A percentile compares a stretch with the other conserved stretches of the same genome.
These are phyloP conservation scores for Pseudopyricularia javanii DNA, from an alignment of 2,329 filamentous ascomycete species.

Conservation along the genomic window DNA sequence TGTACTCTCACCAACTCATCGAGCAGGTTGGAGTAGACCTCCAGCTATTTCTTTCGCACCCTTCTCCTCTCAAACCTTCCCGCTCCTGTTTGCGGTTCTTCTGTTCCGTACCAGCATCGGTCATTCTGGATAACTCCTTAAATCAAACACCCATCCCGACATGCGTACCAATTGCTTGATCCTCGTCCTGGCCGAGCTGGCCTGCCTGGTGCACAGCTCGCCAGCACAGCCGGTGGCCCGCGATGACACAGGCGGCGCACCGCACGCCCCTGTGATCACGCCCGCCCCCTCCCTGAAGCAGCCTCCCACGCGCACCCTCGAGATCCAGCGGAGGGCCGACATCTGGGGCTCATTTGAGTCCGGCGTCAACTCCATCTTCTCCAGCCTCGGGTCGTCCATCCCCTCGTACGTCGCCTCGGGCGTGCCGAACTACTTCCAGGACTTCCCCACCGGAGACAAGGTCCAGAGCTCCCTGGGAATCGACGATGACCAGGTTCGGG, in stretches of 20 bases:
- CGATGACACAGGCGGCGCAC: not conserved
- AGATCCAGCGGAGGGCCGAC: conserved; percentile 15
- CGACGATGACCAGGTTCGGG: conserved; percentile 41
- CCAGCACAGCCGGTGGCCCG: not conserved
- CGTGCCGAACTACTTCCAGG: conserved; percentile 55
- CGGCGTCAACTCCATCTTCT: conserved; percentile 36
- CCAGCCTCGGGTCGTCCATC: conserved; percentile 38
- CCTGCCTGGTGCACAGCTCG: not conserved
- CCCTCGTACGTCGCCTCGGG: conserved; percentile 51
- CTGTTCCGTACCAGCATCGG: too few species aligned
- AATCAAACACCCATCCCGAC: too few species aligned
- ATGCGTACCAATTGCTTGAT: too few species aligned
- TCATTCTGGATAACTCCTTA: too few species aligned
- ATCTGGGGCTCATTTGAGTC: conserved; percentile 30
- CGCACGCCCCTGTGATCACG: conserved; percentile 13
- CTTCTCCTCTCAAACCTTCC: too few species aligned
- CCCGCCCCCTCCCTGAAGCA: conserved; percentile 11
- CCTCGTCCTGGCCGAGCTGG: not conserved
- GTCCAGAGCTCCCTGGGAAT: conserved; percentile 52
- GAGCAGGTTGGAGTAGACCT: too few species aligned
- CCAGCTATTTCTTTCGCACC: too few species aligned
- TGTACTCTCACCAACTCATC: too few species aligned
- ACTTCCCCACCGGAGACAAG: conserved; percentile 47
- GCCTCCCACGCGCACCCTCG: conserved; percentile 8
- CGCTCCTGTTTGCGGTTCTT: too few species aligned